Base-by-base conservation (phyloP, 1,284 basidiomycete species). In the Leccinum laetum region DNA sequence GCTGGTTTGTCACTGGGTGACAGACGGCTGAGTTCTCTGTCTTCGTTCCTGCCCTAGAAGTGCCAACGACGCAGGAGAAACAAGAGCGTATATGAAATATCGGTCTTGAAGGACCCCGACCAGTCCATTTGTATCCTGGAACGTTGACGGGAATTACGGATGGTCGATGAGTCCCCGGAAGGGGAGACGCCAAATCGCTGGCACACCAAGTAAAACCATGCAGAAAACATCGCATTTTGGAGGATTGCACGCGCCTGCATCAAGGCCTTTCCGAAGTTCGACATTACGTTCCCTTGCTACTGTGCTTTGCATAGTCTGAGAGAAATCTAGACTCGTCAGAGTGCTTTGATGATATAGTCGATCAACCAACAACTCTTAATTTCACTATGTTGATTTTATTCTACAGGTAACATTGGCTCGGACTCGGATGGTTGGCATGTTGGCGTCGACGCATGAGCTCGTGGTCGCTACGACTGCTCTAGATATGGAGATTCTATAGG, bases 211-310 rank as follows among this genome's bases (percentile, higher is more conserved):
- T 37, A 5, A 8, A 16, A 2, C 2, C n/a, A 39, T 55, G 1
- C 66, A 91, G 90, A 72, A 91, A 91, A 80, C 90, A 88, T 69
- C 86, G 86, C 13, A 77, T 87, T 37, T 75, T 92, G 32, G 90
- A 91, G 67, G 90, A 92, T 71, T 91, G 88, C 69, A 75, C 86
- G 21, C 84, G 91, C 18, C 76, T 92, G 18, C 83, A 71, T 91
- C 32, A 79, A 84, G 52, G 73, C 77, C 2, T 75, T 91, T 24
- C 85, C 86, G 1, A 76, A 4, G 78, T 80, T 55, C 84, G 85
- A 21, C 82, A 84, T 75, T 91, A 86, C 69, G 70, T 82, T 4
- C 88, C 90, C 9, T 84, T 86, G 1, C 72, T 92, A 5, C 64
- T 92, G 14, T 75, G 88, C 7, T 75, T 92, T 57, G 80, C 79